phyloP scores from a whole-genome alignment of 2,329 filamentous ascomycete genomes.

The Grosmannia huntii region DNA sequence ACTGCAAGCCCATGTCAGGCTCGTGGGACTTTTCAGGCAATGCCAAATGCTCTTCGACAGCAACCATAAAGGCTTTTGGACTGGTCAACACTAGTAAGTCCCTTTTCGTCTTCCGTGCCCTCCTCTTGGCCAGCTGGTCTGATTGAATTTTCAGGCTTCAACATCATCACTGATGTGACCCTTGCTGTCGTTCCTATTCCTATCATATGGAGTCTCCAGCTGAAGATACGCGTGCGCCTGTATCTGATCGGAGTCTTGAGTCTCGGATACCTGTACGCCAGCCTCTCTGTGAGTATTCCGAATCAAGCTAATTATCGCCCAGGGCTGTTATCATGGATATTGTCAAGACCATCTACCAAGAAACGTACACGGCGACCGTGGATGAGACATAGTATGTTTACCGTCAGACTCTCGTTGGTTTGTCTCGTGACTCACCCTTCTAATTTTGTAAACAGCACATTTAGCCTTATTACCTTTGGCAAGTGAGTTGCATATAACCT shows the following conservation, averaged over 20 bases:
- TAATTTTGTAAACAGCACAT: not conserved
- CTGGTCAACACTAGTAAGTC: slow-evolving; percentile 19
- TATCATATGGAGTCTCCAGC: slow-evolving; percentile 27
- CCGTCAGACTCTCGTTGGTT: not conserved
- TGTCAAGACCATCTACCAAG: slow-evolving; percentile 24
- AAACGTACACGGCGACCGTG: slow-evolving; percentile 17
- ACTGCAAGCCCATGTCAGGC: slow-evolving; percentile 14
- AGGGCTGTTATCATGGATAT: slow-evolving; percentile 27
- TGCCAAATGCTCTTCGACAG: slow-evolving; percentile 11
- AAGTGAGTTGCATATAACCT: not conserved
- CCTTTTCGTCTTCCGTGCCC: not conserved
- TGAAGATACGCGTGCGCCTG: slow-evolving; percentile 22
- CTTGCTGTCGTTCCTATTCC: slow-evolving; percentile 28
- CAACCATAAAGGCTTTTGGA: slow-evolving; percentile 22
- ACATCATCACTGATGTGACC: slow-evolving; percentile 29
- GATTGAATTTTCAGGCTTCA: slow-evolving; percentile 17
- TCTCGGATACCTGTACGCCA: slow-evolving; percentile 27
- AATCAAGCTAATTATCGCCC: not conserved
- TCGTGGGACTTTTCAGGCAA: slow-evolving; percentile 12
- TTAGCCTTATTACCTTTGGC: not conserved
- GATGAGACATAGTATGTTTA: slow-evolving; percentile 22
- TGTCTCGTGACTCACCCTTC: not conserved
- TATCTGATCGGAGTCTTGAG: slow-evolving; percentile 28
- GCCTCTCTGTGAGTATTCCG: not conserved
- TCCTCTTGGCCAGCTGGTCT: not conserved